Evolutionary conservation across 306 rosid species (phyloP), one percentile per base, ranked within the genome.

Genomic region (Trifolium subterraneum): DNA sequence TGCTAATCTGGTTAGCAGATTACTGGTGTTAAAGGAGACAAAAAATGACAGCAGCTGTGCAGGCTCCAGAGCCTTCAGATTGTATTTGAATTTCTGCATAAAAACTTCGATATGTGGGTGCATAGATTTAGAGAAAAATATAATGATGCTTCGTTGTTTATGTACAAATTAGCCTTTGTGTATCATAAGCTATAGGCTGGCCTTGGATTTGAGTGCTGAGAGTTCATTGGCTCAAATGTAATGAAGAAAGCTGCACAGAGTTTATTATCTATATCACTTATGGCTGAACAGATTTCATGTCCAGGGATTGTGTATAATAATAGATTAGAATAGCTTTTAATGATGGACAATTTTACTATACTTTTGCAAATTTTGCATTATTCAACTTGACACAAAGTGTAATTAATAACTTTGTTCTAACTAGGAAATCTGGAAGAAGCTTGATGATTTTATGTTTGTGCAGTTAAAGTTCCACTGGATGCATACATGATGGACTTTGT

Each of bases 401-500:
- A 71, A 52, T 65, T 33, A 71, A 52, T 65, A 41, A 70, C 55
- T 25, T 18, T 41, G 74, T 45, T 78, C 41, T 55, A 71, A 68
- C 48, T 15, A 67, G 68, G 58, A n/a, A 58, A 63, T 54, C 55
- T 47, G 54, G 80, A 87, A 54, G 19, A 74, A 68, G 74, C 52
- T 73, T 25, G 59, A 61, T 64, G 38, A 39, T 60, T 86, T 74
- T 78, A 59, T 83, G 76, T 81, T 75, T 86, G 78, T 78, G 83
- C 92, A 95, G 99, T 92, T 62, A 87, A 80, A 86, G 93, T 95
- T 84, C 99, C 99, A 27, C 42, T 82, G 82, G 99, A 95, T 62
- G 91, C 99, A 67, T 95, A 88, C 60, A 56, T 86, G 96, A 92
- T 95, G 96, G 97, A 95, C 83, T 95, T 95, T 41, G 98, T 95